phyloP scores from a whole-genome alignment of 495 filamentous ascomycete genomes.

The Neohortaea acidophila region DNA sequence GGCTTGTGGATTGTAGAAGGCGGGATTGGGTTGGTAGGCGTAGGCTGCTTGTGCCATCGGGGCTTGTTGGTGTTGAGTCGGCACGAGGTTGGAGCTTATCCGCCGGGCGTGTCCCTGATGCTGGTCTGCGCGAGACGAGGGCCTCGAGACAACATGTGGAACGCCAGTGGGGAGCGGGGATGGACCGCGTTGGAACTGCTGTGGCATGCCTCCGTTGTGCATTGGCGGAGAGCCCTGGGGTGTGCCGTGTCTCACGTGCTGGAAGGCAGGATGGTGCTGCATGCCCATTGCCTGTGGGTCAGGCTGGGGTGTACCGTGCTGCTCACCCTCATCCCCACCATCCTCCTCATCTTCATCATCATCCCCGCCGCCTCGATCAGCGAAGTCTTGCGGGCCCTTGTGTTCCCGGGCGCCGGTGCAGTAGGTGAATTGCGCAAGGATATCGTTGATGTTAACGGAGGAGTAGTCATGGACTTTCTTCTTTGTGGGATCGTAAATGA shows the following conservation, averaged over 20 bases:
- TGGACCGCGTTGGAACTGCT: slow-evolving; percentile 56
- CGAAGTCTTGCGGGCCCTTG: slow-evolving; percentile 88
- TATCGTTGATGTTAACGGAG: slow-evolving; percentile 81
- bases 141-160: slow-evolving; percentile 67
- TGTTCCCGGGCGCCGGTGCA: slow-evolving; percentile 88
- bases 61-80: slow-evolving; percentile 37
- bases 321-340: slow-evolving; percentile 50
- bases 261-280: slow-evolving; percentile 55
- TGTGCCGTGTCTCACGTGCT: slow-evolving; percentile 65
- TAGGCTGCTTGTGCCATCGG: slow-evolving; percentile 57
- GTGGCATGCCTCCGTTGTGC: slow-evolving; percentile 58
- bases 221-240: slow-evolving; percentile 74
- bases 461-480: slow-evolving; percentile 89
- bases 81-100: slow-evolving; percentile 58
- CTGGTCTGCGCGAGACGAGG: slow-evolving; percentile 54
- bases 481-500: slow-evolving; percentile 96
- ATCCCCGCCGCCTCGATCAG: slow-evolving; percentile 63
- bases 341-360: slow-evolving; percentile 79
- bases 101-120: slow-evolving; percentile 42
- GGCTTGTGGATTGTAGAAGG: slow-evolving; percentile 65
- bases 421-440: slow-evolving; percentile 73
- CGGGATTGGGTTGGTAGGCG: slow-evolving; percentile 70
- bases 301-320: slow-evolving; percentile 44
- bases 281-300: slow-evolving; percentile 52
- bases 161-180: slow-evolving; percentile 65